Evolutionary conservation across 306 rosid species (phyloP).

Genomic region (Acacia crassicarpa): DNA sequence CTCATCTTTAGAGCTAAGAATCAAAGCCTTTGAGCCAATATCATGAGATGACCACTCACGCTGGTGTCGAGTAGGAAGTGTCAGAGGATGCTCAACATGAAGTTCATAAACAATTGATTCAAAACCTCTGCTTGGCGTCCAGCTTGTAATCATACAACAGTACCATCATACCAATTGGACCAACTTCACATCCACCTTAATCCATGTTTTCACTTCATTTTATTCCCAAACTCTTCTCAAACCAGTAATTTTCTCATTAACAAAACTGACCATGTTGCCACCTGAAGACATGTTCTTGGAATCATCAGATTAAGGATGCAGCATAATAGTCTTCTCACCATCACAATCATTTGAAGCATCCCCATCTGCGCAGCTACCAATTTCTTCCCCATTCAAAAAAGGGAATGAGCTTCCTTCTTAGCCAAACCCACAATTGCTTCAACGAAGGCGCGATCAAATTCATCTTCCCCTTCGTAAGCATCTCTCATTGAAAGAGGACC

Average conservation of each 20-base stretch:
- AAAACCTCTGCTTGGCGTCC: too few species aligned
- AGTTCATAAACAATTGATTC: too few species aligned
- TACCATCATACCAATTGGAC: too few species aligned
- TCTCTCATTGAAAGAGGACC: conserved; percentile 60
- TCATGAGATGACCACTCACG: conserved; percentile 97
- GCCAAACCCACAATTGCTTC: conserved; percentile 46
- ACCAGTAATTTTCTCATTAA: too few species aligned
- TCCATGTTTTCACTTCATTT: too few species aligned
- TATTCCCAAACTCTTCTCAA: too few species aligned
- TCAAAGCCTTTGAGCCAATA: conserved; percentile 85
- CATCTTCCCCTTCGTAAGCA: conserved; percentile 35
- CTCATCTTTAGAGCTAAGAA: conserved; percentile 77
- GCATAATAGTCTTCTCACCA: too few species aligned
- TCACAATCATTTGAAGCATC: neutral
- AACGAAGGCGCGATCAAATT: conserved; percentile 40
- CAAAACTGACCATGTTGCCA: too few species aligned
- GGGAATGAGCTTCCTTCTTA: conserved; percentile 29
- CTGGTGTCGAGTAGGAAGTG: conserved; percentile 92
- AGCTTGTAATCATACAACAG: too few species aligned
- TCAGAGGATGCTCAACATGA: conserved; percentile 95
- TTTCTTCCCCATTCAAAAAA: neutral
- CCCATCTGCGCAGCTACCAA: neutral
- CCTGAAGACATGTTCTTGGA: too few species aligned
- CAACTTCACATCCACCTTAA: too few species aligned
- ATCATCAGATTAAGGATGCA: too few species aligned